Conservation (phyloP, 371 early-diverging fungal species). For the Mucor piriformis region DNA sequence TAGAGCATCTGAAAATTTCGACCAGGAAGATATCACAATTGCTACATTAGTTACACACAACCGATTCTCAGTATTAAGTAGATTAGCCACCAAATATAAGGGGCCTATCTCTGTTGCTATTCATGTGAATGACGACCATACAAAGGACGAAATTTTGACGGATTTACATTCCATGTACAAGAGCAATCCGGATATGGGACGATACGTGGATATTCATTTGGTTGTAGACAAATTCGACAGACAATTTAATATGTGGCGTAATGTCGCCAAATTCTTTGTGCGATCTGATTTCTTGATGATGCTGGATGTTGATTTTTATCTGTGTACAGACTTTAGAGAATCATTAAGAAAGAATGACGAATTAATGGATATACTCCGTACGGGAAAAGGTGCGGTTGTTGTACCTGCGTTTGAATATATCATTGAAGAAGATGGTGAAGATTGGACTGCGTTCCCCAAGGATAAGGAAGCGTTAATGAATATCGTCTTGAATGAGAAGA, state of each 20-base stretch:
- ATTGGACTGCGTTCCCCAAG: slow-evolving; percentile 54
- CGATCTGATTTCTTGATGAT: slow-evolving; percentile 62
- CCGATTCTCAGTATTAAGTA: slow-evolving; percentile 45
- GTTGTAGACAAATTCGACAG: slow-evolving; percentile 63
- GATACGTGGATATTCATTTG: slow-evolving; percentile 62
- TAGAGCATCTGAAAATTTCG: slow-evolving; percentile 49
- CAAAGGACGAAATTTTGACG: slow-evolving; percentile 45
- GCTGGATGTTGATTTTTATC: slow-evolving; percentile 65
- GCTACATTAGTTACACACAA: slow-evolving; percentile 55
- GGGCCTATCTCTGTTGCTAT: slow-evolving; percentile 57
- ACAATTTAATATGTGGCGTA: slow-evolving; percentile 71
- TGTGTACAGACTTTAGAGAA: slow-evolving; percentile 60
- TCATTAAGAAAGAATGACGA: slow-evolving; percentile 40
- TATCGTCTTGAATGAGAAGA: slow-evolving; percentile 46
- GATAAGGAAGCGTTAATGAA: slow-evolving; percentile 44
- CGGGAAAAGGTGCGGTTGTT: slow-evolving; percentile 55
- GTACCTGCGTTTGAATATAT: slow-evolving; percentile 67
- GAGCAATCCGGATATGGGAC: slow-evolving; percentile 51
- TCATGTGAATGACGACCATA: slow-evolving; percentile 62
- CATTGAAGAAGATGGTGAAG: slow-evolving; percentile 55
- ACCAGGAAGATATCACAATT: slow-evolving; percentile 60
- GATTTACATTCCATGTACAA: slow-evolving; percentile 55
- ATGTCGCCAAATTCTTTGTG: slow-evolving; percentile 66
- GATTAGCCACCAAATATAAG: slow-evolving; percentile 23
- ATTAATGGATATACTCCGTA: slow-evolving; percentile 50